Evolutionary conservation across 192 early-diverging fungal genomes (phyloP).

Genomic region (Cetraspora pellucida): DNA sequence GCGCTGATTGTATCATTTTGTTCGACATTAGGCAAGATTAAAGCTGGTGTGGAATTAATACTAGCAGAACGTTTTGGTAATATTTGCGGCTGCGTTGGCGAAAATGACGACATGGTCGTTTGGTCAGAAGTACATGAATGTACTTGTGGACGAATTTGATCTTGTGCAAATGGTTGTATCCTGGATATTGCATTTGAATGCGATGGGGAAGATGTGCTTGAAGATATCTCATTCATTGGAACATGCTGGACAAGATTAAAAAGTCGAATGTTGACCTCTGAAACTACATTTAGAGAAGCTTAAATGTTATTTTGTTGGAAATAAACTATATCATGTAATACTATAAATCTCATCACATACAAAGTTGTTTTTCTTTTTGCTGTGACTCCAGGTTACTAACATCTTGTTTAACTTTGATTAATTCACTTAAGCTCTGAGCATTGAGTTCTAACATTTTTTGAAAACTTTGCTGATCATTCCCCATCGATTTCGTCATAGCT

Average conservation of each 20-base stretch:
- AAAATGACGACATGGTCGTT: not conserved
- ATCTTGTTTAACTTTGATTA: not conserved
- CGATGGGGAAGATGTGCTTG: not conserved
- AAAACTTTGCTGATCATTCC: not conserved
- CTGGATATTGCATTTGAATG: no score
- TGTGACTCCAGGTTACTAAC: not conserved
- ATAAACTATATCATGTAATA: not conserved
- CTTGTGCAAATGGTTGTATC: no score
- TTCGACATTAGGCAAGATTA: not conserved
- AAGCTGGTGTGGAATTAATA: not conserved
- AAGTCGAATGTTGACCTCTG: not conserved
- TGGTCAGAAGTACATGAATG: not conserved
- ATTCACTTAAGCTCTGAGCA: not conserved
- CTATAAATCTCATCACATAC: not conserved
- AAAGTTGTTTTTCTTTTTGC: not conserved
- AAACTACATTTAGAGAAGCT: not conserved
- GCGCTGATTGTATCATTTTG: slow-evolving; percentile 1
- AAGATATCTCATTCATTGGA: not conserved
- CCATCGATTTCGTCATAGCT: not conserved
- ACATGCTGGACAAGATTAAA: not conserved
- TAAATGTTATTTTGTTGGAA: not conserved
- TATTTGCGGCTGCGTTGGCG: not conserved
- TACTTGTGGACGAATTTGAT: not conserved
- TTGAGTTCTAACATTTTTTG: slow-evolving; percentile 1
- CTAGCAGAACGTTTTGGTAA: not conserved